Conservation (phyloP, 441 rosid genomes). For the Eugenia klotzschiana region DNA sequence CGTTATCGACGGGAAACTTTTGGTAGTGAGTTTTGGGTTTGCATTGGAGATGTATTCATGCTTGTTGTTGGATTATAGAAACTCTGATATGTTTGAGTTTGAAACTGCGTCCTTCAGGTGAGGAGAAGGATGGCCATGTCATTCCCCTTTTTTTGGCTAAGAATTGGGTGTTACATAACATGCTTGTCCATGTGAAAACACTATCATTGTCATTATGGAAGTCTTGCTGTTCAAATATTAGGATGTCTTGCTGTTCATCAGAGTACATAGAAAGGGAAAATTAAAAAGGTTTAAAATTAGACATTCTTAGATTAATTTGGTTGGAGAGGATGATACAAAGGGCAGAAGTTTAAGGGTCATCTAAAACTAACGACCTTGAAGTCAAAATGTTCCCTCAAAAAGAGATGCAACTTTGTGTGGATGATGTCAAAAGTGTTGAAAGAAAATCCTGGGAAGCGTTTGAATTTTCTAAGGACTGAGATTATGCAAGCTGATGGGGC, state of each 20-base stretch:
- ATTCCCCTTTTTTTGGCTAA: too few species aligned
- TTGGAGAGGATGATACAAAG: background rate
- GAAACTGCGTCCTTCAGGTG: too few species aligned
- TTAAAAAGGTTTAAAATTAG: background rate
- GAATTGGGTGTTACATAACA: too few species aligned
- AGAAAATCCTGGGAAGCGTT: background rate
- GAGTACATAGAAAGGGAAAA: background rate
- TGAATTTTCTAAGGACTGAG: background rate
- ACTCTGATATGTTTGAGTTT: too few species aligned
- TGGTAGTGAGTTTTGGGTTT: too few species aligned
- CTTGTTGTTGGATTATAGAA: too few species aligned
- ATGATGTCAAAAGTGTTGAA: background rate
- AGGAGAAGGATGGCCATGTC: too few species aligned
- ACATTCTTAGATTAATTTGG: background rate
- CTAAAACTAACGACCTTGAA: background rate
- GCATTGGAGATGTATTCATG: too few species aligned
- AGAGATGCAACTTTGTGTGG: background rate
- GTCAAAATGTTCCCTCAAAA: background rate
- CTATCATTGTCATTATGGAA: background rate
- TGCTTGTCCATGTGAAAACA: background rate
- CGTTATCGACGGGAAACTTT: too few species aligned
- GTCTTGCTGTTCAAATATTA: background rate
- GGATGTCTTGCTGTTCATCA: background rate
- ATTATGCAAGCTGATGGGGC: background rate
- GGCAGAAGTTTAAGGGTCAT: background rate